Conservation (phyloP, 2,329 filamentous ascomycete genomes). For the Aureobasidium mangrovei region DNA sequence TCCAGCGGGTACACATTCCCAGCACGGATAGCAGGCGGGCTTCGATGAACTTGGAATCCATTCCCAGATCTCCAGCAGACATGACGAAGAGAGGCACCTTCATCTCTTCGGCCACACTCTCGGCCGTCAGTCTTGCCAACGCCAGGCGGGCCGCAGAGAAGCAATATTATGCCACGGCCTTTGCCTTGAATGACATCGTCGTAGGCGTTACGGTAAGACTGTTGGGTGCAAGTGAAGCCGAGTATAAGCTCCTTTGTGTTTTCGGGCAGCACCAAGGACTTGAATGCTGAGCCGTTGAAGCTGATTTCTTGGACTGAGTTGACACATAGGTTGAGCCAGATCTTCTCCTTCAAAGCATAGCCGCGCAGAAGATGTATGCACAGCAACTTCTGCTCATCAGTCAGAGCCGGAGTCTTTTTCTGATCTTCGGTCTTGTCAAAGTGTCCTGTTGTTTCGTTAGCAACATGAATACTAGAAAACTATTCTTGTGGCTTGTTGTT, state of each 20-base stretch:
- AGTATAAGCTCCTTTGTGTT: conserved; percentile 42
- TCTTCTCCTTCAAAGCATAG: conserved; percentile 35
- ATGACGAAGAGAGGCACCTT: conserved; percentile 43
- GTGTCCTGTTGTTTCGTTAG: conserved; percentile 4
- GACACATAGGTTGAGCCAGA: conserved; percentile 34
- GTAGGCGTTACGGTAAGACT: conserved; percentile 31
- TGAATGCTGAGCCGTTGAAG: conserved; percentile 39
- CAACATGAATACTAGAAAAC: not conserved
- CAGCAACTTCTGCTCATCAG: conserved; percentile 27
- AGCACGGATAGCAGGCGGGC: conserved; percentile 37
- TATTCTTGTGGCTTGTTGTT: no score
- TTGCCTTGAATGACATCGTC: conserved; percentile 46
- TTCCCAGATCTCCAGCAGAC: conserved; percentile 42
- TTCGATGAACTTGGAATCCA: conserved; percentile 36
- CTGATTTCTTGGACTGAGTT: conserved; percentile 34
- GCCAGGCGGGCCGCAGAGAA: conserved; percentile 44
- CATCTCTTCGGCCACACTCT: conserved; percentile 44
- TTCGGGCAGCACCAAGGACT: conserved; percentile 39
- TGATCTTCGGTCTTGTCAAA: conserved; percentile 23
- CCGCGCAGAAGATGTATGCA: conserved; percentile 26
- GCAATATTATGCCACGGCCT: conserved; percentile 43
- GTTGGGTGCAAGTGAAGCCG: conserved; percentile 38
- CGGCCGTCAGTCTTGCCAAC: conserved; percentile 49
- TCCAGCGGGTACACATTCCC: conserved; percentile 43
- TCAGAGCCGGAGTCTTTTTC: conserved; percentile 19